Evolutionary conservation across 805 yeast genomes (phyloP).

Genomic region (Nakazawaea ishiwadae): DNA sequence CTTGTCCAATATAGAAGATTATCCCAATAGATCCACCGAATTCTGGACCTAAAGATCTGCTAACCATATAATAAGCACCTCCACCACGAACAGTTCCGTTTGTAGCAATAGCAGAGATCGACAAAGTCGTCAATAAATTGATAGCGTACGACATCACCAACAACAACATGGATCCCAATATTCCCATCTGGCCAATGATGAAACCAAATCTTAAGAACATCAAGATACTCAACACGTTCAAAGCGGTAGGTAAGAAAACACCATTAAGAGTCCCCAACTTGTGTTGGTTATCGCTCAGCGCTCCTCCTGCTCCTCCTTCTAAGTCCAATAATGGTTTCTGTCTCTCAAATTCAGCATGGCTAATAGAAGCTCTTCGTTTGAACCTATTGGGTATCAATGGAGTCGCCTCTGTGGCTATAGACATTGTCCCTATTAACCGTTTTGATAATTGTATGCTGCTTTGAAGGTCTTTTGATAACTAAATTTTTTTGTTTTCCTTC

Average conservation of each 20-base stretch:
- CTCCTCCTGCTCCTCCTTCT: no score
- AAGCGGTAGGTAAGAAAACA: slow-evolving; percentile 88
- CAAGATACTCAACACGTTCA: slow-evolving; percentile 88
- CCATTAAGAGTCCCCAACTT: slow-evolving; percentile 84
- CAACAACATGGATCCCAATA: slow-evolving; percentile 67
- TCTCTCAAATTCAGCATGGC: slow-evolving; percentile 3
- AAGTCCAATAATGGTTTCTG: no score
- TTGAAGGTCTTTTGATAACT: no score
- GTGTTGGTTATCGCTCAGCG: not conserved
- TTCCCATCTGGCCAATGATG: slow-evolving; percentile 91
- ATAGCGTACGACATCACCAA: slow-evolving; percentile 72
- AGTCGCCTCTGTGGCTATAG: slow-evolving; percentile 1
- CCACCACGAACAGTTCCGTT: slow-evolving; percentile 98
- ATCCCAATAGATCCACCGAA: slow-evolving; percentile 98
- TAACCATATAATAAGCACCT: slow-evolving; percentile 97
- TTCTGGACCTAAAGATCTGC: slow-evolving; percentile 93
- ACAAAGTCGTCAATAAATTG: slow-evolving; percentile 78
- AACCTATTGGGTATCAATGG: slow-evolving; percentile 6
- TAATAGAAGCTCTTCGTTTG: slow-evolving; percentile 1
- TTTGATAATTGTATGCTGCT: no score
- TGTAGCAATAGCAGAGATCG: slow-evolving; percentile 93
- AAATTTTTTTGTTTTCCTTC: not conserved
- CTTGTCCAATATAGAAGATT: slow-evolving; percentile 92
- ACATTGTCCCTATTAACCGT: not conserved
- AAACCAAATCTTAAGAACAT: slow-evolving; percentile 96